phyloP scores from a whole-genome alignment of 83 land plant genomes.

The Picea abies region DNA sequence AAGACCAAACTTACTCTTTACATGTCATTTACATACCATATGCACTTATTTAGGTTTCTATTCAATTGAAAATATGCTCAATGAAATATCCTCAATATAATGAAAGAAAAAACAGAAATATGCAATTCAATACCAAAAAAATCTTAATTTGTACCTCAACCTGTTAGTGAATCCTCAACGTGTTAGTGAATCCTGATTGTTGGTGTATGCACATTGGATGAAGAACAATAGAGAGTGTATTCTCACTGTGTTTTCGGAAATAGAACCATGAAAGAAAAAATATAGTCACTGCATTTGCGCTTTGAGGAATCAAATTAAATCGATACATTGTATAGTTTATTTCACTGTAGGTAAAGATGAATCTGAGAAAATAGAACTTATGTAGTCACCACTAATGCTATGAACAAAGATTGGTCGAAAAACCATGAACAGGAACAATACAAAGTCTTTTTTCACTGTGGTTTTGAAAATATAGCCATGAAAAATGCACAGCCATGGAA shows the following conservation, averaged over 20 bases:
- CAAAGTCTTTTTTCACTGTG: too few species aligned
- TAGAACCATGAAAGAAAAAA: neutral
- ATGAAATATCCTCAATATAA: too few species aligned
- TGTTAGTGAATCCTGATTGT: neutral
- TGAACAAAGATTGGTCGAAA: constrained; percentile 6
- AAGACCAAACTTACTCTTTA: too few species aligned
- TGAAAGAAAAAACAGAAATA: neutral
- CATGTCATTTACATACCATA: too few species aligned
- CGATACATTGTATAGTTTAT: constrained; percentile 2
- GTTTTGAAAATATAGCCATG: neutral
- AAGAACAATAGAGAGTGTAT: neutral
- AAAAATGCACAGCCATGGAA: neutral
- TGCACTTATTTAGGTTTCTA: too few species aligned
- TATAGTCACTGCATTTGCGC: neutral
- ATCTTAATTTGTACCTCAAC: neutral
- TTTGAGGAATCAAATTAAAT: neutral
- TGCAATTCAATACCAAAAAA: neutral
- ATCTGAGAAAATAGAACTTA: neutral
- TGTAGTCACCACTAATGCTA: neutral
- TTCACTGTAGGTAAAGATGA: neutral
- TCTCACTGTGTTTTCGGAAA: neutral
- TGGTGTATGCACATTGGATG: neutral
- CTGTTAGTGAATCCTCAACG: neutral
- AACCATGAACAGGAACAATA: too few species aligned
- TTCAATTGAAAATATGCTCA: too few species aligned